Evolutionary conservation across 2,329 filamentous ascomycete species (phyloP), one percentile per base, ranked within the genome.

Genomic region (Fusarium sp.): DNA sequence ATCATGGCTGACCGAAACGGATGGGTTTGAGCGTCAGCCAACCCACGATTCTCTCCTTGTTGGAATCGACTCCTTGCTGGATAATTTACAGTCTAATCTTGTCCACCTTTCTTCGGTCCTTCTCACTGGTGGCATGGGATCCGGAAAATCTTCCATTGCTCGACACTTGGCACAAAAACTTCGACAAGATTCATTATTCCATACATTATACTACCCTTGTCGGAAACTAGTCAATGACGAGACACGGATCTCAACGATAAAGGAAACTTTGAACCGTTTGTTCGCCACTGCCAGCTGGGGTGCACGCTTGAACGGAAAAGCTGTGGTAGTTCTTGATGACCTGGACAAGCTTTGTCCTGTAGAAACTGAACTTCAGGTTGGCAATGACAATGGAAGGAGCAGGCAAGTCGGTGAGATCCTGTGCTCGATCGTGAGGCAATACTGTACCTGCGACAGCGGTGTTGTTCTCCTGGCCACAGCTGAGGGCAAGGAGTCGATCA

Each of bases 221-320:
- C 90, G 93, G 33, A 95, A 93, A 69, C 86, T 98, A 8, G 92
- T 97, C 33, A 97, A 93, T 3, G 95, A 98, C 68, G 96, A 99
- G 80, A 97, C 92, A 42, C 89, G 95, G 64, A 90, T 98, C 19
- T 93, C 94, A 5, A 94, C 93, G 0, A 94, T 99, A 82, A 98
- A 97, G 78, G 95, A 98, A 78, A 96, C 91, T 0, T 83, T 99
- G 10, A 91, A 89, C 56, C 89, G 94, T 21, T 82, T 97, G 4
- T 98, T 99, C 79, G 94, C 96, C 86, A 88, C 90, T 25, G 96
- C 96, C 7, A 92, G 93, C 45, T 99, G 96, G 96, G 94, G 94
- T 41, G 94, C 95, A 39, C 89, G 95, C 66, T 87, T 96, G 2
- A 95, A 94, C 27, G 96, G 96, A 9, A 91, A 90, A 70, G 89